Evolutionary conservation across 768 basidiomycete genomes (phyloP), one percentile per base, ranked within the genome.

Genomic region (Termitomyces sp.): DNA sequence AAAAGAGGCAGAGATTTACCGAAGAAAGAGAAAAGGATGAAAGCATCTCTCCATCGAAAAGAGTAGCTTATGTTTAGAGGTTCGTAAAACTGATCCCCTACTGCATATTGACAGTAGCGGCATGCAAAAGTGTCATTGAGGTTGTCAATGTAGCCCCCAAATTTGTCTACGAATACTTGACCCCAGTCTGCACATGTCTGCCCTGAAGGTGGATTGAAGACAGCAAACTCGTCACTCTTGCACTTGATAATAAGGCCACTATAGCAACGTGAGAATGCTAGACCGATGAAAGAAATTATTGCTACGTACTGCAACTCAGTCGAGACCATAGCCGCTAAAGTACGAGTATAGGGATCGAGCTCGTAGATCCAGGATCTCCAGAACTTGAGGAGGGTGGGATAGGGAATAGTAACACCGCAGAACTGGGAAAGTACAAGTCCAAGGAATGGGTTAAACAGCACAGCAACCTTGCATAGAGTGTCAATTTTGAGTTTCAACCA

Each of bases 281-380:
- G 49, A n/a, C 28, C 30, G 23, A 13, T n/a, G 23, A 20, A 8
- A 23, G 2, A 58, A 18, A 20, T 51, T 4, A 10, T 28, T n/a
- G 14, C 8, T 18, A 68, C 78, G 57, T 65, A 86, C 84, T 90
- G 83, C 10, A 95, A 77, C 64, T 91, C 91, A 5, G 88, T 92
- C 0, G 88, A 82, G 33, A 92, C 73, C 78, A 93, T 87, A 18
- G 91, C 83, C 6, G 85, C 79, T 28, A 93, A 71, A 12, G 83
- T 76, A 26, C 89, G 82, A 0, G 88, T 91, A 70, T 85, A 90
- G 0, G 91, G 91, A 48, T 77, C 75, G 8, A 89, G 73, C 61
- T 85, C 77, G 70, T 93, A 93, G 16, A 93, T 70, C 90, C 91
- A 93, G n/a, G 77, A 78, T 61, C 81, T 75, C 88, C 88, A 91